These are phyloP conservation scores for Moricandia moricandioides DNA, from an alignment of 345 rosid species.

Conservation along the genomic window DNA sequence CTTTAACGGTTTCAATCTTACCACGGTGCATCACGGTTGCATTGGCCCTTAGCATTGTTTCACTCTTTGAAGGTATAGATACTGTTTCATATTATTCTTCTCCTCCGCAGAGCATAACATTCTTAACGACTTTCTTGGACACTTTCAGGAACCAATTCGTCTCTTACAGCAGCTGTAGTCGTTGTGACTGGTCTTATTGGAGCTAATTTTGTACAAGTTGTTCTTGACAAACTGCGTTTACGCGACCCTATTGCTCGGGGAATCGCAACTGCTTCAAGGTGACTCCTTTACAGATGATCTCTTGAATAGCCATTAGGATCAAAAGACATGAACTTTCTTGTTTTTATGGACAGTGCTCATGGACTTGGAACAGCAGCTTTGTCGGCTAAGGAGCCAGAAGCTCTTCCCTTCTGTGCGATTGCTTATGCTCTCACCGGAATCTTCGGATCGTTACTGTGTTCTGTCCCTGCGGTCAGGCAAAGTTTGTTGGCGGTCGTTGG, in stretches of 20 bases:
- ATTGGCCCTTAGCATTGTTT: slow-evolving; percentile 90
- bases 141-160: slow-evolving; percentile 75
- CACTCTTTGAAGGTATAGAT: slow-evolving; percentile 74
- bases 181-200: slow-evolving; percentile 88
- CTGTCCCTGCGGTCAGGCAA: slow-evolving; percentile 80
- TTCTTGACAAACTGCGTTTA: slow-evolving; percentile 62
- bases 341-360: slow-evolving; percentile 65
- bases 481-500: slow-evolving; percentile 74
- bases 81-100: not conserved
- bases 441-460: slow-evolving; percentile 81
- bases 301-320: not conserved
- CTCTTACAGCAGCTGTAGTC: slow-evolving; percentile 88
- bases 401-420: slow-evolving; percentile 92
- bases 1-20: slow-evolving; percentile 72
- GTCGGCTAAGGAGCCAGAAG: slow-evolving; percentile 95
- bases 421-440: slow-evolving; percentile 95
- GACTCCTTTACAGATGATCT: slow-evolving; percentile 2
- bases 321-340: not conserved
- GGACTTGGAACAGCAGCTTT: slow-evolving; percentile 97
- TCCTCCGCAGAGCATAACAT: not conserved
- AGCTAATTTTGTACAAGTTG: slow-evolving; percentile 85
- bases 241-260: slow-evolving; percentile 92
- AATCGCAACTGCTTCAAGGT: slow-evolving; percentile 94
- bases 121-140: not conserved
- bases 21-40: slow-evolving; percentile 96